A percentile compares a stretch with the other conserved stretches of the same genome.
These are phyloP conservation scores for Crucibulum parvulum DNA, from an alignment of 1,284 basidiomycete genomes.

Conservation along the genomic window DNA sequence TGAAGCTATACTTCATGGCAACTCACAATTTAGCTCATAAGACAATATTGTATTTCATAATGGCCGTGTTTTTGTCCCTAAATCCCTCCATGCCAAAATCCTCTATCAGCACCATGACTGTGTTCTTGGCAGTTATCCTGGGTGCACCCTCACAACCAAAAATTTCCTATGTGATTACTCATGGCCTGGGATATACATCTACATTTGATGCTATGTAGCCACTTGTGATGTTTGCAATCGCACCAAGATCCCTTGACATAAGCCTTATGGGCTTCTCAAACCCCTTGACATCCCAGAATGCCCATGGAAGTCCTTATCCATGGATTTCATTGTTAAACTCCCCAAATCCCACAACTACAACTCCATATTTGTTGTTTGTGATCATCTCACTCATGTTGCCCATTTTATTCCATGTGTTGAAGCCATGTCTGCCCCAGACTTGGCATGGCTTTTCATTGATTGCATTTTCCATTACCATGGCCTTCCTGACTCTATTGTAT, in stretches of 20 bases:
- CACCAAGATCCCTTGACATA: conserved; percentile 34
- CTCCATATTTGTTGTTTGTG: conserved; percentile 46
- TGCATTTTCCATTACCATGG: conserved; percentile 39
- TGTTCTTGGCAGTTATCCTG: conserved; percentile 33
- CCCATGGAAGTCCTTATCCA: conserved; percentile 47
- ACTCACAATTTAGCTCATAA: conserved; percentile 28
- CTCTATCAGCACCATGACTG: conserved; percentile 31
- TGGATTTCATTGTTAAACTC: conserved; percentile 50
- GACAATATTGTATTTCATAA: conserved; percentile 39
- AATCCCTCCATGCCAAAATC: conserved; percentile 29
- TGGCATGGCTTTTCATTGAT: conserved; percentile 36
- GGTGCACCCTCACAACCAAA: conserved; percentile 21
- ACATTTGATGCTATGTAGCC: conserved; percentile 33
- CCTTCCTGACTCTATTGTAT: conserved; percentile 35
- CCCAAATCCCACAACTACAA: conserved; percentile 40
- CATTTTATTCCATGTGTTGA: conserved; percentile 38
- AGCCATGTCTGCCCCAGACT: conserved; percentile 38
- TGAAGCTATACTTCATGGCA: conserved; percentile 27
- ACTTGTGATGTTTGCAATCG: conserved; percentile 38
- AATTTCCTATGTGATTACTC: conserved; percentile 29
- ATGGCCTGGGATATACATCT: conserved; percentile 36
- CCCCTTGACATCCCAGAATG: conserved; percentile 38
- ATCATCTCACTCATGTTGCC: conserved; percentile 43
- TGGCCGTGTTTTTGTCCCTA: conserved; percentile 42
- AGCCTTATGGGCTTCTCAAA: conserved; percentile 40